Conservation (phyloP, 2,329 filamentous ascomycete species). For the Pseudodiploospora longispora region DNA sequence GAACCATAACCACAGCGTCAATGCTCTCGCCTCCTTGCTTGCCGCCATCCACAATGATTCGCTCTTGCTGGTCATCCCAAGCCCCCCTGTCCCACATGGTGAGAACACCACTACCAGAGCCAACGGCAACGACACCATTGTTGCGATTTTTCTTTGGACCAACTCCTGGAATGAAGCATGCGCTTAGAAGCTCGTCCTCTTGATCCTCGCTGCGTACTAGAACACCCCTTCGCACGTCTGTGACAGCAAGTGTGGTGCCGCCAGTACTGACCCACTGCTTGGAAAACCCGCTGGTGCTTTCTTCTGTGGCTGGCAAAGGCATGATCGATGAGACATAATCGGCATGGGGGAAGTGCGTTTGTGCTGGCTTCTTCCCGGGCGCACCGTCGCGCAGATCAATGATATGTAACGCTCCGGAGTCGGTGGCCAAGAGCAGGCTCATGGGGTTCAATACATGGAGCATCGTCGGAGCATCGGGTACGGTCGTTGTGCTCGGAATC, state of each 20-base stretch:
- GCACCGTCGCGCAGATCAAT: constrained; percentile 67
- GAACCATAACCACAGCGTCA: constrained; percentile 67
- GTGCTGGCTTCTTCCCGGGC: constrained; percentile 57
- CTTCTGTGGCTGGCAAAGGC: constrained; percentile 68
- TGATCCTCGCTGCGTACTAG: constrained; percentile 88
- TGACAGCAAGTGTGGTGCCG: constrained; percentile 82
- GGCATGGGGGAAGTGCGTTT: constrained; percentile 79
- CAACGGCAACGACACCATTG: constrained; percentile 70
- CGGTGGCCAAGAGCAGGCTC: constrained; percentile 79
- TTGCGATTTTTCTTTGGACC: constrained; percentile 56
- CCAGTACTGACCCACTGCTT: constrained; percentile 96
- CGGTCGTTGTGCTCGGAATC: constrained; percentile 52
- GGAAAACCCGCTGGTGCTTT: constrained; percentile 79
- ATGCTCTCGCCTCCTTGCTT: constrained; percentile 64
- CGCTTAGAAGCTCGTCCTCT: constrained; percentile 84
- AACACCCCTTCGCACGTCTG: constrained; percentile 79
- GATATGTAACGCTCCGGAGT: constrained; percentile 82
- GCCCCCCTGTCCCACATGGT: constrained; percentile 91
- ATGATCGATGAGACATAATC: constrained; percentile 89
- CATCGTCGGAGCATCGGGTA: constrained; percentile 67
- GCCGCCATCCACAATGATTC: constrained; percentile 65
- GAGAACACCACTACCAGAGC: constrained; percentile 68
- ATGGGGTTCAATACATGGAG: constrained; percentile 81
- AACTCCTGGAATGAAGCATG: constrained; percentile 68
- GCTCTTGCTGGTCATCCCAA: constrained; percentile 92